Base-by-base conservation (phyloP, 148 eudicot genomes). In the Chenopodium quinoa region DNA sequence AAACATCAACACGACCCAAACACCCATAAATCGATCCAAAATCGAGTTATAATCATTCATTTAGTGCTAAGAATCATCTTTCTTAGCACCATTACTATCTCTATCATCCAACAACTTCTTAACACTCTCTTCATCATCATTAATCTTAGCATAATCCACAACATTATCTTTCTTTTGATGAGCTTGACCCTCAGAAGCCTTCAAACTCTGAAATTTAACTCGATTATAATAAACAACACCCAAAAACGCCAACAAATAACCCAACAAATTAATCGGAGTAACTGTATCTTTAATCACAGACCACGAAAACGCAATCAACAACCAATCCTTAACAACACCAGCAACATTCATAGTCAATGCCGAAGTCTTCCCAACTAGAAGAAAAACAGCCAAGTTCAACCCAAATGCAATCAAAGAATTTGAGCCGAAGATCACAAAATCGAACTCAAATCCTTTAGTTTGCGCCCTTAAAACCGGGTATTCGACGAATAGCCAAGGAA, bases 321-420 rank as follows among this genome's bases (percentile, higher is more conserved):
- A 56, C 94, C 94, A 91, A 78, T 91, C 94, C 64, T 91, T 91
- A 6, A 91, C 94, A 10, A 91, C 94, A 2, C 94, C 94, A 31
- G 92, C 94, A 2, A 91, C 92, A 81, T 91, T 91, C 94, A 91
- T 91, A 1, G 94, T 91, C 86, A 91, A 81, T 3, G 93, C 93
- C 0, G 93, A 91, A 1, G 93, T 91, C 81, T 91, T 91, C 14
- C 93, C 93, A 54, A 91, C 93, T 7, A 91, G 84, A 62, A 91
- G 81, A 81, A 91, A 91, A 67, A 91, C 93, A 65, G 92, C 94
- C 58, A 91, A 65, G n/a, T 91, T 91, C 81, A 91, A 75, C 17
- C 92, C 94, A 73, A 91, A 91, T 2, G 94, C 94, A 31, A 89
- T 87, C 9, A 88, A 32, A 16, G 89, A 91, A 76, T 91, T 91